Percentiles rank a stretch among this genome's conserved stretches.
phyloP scores from a whole-genome alignment of 2,329 filamentous ascomycete genomes.

The Apiospora aurea region DNA sequence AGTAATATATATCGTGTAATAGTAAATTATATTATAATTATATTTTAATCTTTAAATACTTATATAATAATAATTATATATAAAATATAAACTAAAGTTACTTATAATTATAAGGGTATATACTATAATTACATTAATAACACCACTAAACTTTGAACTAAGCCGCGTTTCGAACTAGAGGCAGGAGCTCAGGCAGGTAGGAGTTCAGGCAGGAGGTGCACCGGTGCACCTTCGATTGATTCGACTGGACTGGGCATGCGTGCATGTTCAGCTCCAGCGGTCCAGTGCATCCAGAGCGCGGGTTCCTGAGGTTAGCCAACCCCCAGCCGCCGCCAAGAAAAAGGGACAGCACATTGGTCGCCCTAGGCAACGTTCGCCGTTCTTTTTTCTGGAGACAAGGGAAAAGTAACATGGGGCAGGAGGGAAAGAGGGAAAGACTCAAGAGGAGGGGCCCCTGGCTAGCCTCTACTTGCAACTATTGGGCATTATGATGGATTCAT shows the following conservation, averaged over 20 bases:
- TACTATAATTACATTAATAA: not conserved
- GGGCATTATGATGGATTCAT: constrained; percentile 17
- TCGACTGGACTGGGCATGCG: not conserved
- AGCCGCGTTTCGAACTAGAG: not conserved
- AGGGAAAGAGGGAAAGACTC: not conserved
- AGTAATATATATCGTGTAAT: no score
- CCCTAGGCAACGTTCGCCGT: constrained; percentile 14
- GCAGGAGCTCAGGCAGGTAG: no score
- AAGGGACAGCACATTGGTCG: constrained; percentile 10
- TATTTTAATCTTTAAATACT: no score
- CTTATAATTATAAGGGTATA: no score
- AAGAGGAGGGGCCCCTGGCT: not conserved
- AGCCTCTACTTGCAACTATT: constrained; percentile 2
- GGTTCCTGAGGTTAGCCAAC: constrained; percentile 7
- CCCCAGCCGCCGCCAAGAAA: constrained; percentile 1
- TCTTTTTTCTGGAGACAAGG: not conserved
- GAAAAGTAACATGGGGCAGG: constrained; percentile 8
- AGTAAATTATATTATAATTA: no score
- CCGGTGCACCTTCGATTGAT: not conserved
- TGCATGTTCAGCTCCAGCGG: not conserved
- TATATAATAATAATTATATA: no score
- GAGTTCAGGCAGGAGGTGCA: not conserved
- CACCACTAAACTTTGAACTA: not conserved
- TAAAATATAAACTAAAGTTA: no score
- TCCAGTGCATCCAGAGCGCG: not conserved